Base-by-base conservation (phyloP, 2,329 filamentous ascomycete species). In the Penicillium digitatum region DNA sequence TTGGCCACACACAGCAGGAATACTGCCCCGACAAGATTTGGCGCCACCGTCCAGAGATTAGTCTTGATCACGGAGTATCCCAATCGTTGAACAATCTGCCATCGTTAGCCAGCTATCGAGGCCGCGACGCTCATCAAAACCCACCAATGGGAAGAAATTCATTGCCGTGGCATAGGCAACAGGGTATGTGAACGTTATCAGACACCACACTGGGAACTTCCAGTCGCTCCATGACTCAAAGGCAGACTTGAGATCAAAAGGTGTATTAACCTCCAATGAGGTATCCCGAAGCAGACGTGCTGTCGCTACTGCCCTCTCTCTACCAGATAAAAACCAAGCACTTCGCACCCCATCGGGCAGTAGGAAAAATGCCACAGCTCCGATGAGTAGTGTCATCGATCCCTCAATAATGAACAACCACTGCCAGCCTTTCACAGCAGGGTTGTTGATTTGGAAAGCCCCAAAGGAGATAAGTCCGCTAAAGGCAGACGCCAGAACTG, bases 31-130 rank as follows among this genome's bases (percentile, higher is more conserved):
- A 76, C 75, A 5, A 76, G 67, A 26, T 81, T 81, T 0, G 78
- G 78, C 3, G 78, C 75, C 5, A 81, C 77, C 0, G 77, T 80
- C 64, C 73, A 78, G 5, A 81, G 69, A 54, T 80, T 80, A 0
- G 78, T 79, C 39, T 77, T 75, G 31, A 81, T 66, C 0, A 72
- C 71, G 5, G 65, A 71, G 55, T 74, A 79, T 0, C 77, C 78
- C 0, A 81, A 66, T 0, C 76, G 70, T 49, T 72, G 63, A 8
- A 81, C 72, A 45, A 80, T 78, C 62, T 68, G 29, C 18, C 29
- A 8, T 24, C 14, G 32, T 56, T 38, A 52, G 47, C 24, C 29
- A 12, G 22, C 6, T 4, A 16, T 2, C 14, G 18, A 29, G 1
- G 3, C 24, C 3, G 14, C 5, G 10, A 24, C 2, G 3, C 8